These are phyloP conservation scores for Gloeophyllum trabeum DNA, from an alignment of 768 basidiomycete genomes.

Conservation along the genomic window DNA sequence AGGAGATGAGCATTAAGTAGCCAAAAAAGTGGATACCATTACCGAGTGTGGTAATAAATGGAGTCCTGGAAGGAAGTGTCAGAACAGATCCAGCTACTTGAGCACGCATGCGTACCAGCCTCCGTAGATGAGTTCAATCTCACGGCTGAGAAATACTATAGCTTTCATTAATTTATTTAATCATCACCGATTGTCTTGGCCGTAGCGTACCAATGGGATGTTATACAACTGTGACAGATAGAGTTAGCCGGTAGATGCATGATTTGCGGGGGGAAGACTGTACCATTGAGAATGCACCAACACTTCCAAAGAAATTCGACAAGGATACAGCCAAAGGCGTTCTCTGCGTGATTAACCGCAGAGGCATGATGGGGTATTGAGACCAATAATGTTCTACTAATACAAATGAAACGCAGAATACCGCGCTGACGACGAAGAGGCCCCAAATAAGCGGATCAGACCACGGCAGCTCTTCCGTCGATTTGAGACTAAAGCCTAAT, in stretches of 20 bases:
- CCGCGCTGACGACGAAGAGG: slow-evolving; percentile 43
- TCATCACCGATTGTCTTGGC: not conserved
- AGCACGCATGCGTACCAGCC: slow-evolving; percentile 41
- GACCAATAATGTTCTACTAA: slow-evolving; percentile 71
- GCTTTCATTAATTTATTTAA: not conserved
- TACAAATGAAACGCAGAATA: slow-evolving; percentile 53
- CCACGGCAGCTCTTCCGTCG: slow-evolving; percentile 72
- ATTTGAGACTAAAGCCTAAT: slow-evolving; percentile 67
- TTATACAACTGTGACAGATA: slow-evolving; percentile 56
- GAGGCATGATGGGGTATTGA: slow-evolving; percentile 83
- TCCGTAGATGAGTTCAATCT: slow-evolving; percentile 53
- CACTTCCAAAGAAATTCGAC: slow-evolving; percentile 67
- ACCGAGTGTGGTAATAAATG: slow-evolving; percentile 90
- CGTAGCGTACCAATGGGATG: slow-evolving; percentile 54
- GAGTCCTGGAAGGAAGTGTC: slow-evolving; percentile 35
- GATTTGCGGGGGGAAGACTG: slow-evolving; percentile 7
- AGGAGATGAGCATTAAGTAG: slow-evolving; percentile 7
- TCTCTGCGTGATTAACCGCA: slow-evolving; percentile 63
- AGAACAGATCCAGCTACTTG: not conserved
- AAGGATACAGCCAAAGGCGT: slow-evolving; percentile 77
- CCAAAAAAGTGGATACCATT: slow-evolving; percentile 18
- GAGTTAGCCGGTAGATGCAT: no score
- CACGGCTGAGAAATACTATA: slow-evolving; percentile 77
- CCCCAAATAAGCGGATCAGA: slow-evolving; percentile 60
- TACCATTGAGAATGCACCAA: slow-evolving; percentile 75